Percentiles rank a stretch among this genome's conserved stretches.
Evolutionary conservation across 225 moss, liverwort and hornwort species (phyloP).

Genomic region (Antitrichia curtipendula): DNA sequence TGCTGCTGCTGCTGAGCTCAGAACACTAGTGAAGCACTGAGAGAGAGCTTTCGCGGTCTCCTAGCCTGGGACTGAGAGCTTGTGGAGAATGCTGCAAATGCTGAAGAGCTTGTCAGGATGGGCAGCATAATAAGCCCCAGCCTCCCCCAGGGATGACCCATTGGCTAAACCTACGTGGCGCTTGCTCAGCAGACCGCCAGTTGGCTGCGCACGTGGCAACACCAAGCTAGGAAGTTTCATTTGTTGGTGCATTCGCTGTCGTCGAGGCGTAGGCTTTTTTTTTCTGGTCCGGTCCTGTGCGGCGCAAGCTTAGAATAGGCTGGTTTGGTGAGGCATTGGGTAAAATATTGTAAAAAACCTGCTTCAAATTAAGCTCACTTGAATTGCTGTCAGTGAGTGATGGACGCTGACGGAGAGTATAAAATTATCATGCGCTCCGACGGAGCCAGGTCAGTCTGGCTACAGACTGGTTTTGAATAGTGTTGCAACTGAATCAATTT

Average conservation of each 20-base stretch:
- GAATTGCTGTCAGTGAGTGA: background rate
- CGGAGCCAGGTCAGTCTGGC: background rate
- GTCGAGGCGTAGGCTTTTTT: background rate
- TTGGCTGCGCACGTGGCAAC: constrained; percentile 15
- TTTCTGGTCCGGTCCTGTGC: background rate
- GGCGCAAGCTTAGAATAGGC: background rate
- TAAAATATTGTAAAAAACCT: background rate
- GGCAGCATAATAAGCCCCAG: background rate
- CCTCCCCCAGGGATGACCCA: background rate
- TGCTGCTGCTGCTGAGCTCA: background rate
- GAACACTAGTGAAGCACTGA: background rate
- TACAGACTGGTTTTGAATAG: background rate
- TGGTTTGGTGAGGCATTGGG: background rate
- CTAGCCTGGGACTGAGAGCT: background rate
- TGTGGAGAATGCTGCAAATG: background rate
- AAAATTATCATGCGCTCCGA: background rate
- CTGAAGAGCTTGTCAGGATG: background rate
- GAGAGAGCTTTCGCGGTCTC: background rate
- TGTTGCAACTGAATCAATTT: background rate
- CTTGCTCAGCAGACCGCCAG: background rate
- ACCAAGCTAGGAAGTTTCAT: background rate
- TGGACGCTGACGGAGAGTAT: background rate
- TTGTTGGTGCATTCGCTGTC: background rate
- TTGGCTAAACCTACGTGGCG: constrained; percentile 1
- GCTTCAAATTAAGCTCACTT: background rate